Evolutionary conservation across 2,329 filamentous ascomycete genomes (phyloP), one percentile per base, ranked within the genome.

Genomic region (Colletotrichum tropicicola): DNA sequence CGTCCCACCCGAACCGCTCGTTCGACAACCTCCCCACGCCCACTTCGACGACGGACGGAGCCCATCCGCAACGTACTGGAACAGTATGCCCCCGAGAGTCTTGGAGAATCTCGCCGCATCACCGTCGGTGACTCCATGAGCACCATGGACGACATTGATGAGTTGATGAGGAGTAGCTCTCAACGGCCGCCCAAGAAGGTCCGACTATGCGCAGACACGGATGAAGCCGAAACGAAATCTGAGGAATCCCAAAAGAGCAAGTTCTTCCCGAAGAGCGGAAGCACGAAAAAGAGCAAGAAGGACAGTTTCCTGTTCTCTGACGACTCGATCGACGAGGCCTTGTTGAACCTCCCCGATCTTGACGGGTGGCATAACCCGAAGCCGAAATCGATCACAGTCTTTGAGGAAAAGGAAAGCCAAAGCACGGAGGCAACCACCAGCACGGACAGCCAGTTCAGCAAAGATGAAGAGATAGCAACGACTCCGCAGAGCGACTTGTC

Each of bases 241-340:
- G 73, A 73, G 19, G 77, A 74, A 15, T 73, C 77, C 9, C 73
- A 83, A 69, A 83, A 75, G 55, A 89, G 87, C 79, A 87, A 80
- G 62, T 89, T 87, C 72, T 89, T 89, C 69, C 69, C 83, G 3
- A 45, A 68, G 6, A 72, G 61, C 4, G 60, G 71, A 8, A 68
- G 69, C 6, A 75, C 74, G 51, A 72, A 68, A 17, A 70, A 72
- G 37, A 72, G 75, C 35, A 78, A 77, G 51, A 73, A 74, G 32
- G 82, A 85, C 10, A 74, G 74, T 1, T 80, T 82, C 59, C 68
- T 87, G 17, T 78, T 86, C 70, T 88, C 86, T 0, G 85, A 88
- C 65, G 85, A 87, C 65, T 87, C 85, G 0, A 77, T 88, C 41
- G 85, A 88, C 27, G 85, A 87, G 61, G 84, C 80, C 0, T 75